Base-by-base conservation (phyloP, 2,329 filamentous ascomycete genomes). In the Claviceps cyperi region DNA sequence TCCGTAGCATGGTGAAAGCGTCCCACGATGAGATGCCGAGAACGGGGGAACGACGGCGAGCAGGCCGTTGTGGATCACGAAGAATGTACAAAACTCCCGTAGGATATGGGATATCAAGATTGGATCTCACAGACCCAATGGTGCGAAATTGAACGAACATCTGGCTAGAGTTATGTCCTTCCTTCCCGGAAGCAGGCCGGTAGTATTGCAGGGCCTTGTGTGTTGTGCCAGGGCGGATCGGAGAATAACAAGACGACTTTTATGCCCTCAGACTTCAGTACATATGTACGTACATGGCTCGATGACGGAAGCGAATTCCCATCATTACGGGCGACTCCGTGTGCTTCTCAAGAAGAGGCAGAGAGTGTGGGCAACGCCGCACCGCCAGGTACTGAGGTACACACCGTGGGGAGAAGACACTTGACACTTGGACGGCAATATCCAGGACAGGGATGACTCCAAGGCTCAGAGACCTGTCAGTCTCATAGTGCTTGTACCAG, bases 201-300 rank as follows among this genome's bases (percentile, higher is more conserved):
- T 43, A 44, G 51, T 39, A 41, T 41, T 41, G 19, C 48, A 47
- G 41, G 43, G 49, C 21, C 11, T 45, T 35, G 11, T 39, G 38
- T 49, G 14, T 49, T 40, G 46, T 50, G 5, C 39, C 19, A 46
- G 50, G 24, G 38, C 48, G 32, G 40, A 43, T 50, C 50, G 53
- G 52, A 51, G 47, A 53, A 54, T 51, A 51, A 47, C 51, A 46
- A 51, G 35, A 47, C 37, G 50, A 50, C n/a, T 50, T 49, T 52
- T 50, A 48, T 54, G 50, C 50, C 53, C 45, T 43, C 39, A 38
- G 40, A 32, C 28, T 32, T 32, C 28, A 32, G 28, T 46, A 36
- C 43, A 38, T 37, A 32, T 15, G 0, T 13, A 41, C 7, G 6
- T 9, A 21, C 43, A 32, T 11, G 24, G 38, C 43, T 49, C 43